Evolutionary conservation across 2,329 filamentous ascomycete genomes (phyloP).

Genomic region (Bertia moriformis): DNA sequence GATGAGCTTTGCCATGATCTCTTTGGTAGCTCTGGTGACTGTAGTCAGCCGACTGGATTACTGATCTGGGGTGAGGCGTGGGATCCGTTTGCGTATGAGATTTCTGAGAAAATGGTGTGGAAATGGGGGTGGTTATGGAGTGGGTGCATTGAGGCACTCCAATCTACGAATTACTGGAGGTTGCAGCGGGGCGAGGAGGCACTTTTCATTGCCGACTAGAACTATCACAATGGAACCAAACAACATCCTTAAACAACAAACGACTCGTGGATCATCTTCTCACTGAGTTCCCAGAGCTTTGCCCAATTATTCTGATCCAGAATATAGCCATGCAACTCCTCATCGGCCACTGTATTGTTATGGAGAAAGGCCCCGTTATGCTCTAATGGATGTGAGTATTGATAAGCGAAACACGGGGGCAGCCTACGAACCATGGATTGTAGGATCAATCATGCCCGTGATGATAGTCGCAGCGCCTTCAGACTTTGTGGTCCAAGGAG

Average conservation of each 20-base stretch:
- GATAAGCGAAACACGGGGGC: not conserved
- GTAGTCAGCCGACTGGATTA: not conserved
- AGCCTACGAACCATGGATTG: slow-evolving; percentile 6
- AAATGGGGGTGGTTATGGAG: not conserved
- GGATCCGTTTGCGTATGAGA: not conserved
- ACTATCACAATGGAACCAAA: not conserved
- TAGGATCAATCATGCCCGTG: slow-evolving; percentile 10
- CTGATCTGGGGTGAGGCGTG: not conserved
- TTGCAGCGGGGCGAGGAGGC: not conserved
- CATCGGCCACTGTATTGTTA: slow-evolving; percentile 8
- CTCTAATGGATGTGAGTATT: not conserved
- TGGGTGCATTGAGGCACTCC: not conserved
- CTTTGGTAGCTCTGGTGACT: not conserved
- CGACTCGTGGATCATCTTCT: not conserved
- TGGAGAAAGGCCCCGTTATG: slow-evolving; percentile 6
- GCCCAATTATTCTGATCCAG: not conserved
- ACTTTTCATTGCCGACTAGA: not conserved
- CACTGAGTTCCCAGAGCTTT: not conserved
- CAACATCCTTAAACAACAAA: not conserved
- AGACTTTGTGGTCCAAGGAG: slow-evolving; percentile 7
- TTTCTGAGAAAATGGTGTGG: not conserved
- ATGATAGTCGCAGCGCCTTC: slow-evolving; percentile 10
- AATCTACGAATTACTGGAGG: slow-evolving; percentile 1
- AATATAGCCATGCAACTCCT: slow-evolving; percentile 4
- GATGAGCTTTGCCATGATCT: not conserved